A percentile compares a stretch with the other conserved stretches of the same genome.
These are phyloP conservation scores for Calonectria multiphialidica DNA, from an alignment of 2,329 filamentous ascomycete species.

Conservation along the genomic window DNA sequence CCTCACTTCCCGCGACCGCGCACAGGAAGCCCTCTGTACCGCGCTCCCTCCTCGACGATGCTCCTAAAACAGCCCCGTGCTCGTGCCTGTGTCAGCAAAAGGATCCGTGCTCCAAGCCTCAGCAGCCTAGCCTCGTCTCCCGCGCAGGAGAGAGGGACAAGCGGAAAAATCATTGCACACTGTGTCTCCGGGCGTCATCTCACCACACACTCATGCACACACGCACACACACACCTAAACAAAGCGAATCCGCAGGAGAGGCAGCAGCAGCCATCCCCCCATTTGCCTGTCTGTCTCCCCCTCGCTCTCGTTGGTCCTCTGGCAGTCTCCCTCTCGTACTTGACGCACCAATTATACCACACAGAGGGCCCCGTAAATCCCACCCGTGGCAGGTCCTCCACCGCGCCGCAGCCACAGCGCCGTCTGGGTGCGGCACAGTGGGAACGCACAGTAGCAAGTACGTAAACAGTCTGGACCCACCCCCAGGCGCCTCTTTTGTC, in stretches of 20 bases:
- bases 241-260: no score
- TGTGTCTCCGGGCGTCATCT: slow-evolving; percentile 7
- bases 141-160: not conserved
- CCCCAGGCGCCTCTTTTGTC: slow-evolving; percentile 16
- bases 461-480: slow-evolving; percentile 22
- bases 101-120: slow-evolving; percentile 8
- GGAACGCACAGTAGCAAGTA: not conserved
- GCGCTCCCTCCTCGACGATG: slow-evolving; percentile 5
- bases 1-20: not conserved
- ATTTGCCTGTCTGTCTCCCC: not conserved
- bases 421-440: slow-evolving; percentile 2
- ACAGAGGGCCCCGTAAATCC: not conserved
- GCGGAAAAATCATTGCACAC: not conserved
- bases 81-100: slow-evolving; percentile 12
- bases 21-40: not conserved
- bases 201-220: not conserved
- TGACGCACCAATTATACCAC: not conserved
- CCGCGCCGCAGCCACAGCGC: not conserved
- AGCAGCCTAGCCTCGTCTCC: slow-evolving; percentile 6
- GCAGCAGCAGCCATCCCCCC: not conserved
- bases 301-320: not conserved
- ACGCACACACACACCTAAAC: not conserved
- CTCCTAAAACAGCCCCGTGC: slow-evolving; percentile 8
- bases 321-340: not conserved
- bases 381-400: not conserved